phyloP scores from a whole-genome alignment of 2,329 filamentous ascomycete species.

The Penicillium sp. region DNA sequence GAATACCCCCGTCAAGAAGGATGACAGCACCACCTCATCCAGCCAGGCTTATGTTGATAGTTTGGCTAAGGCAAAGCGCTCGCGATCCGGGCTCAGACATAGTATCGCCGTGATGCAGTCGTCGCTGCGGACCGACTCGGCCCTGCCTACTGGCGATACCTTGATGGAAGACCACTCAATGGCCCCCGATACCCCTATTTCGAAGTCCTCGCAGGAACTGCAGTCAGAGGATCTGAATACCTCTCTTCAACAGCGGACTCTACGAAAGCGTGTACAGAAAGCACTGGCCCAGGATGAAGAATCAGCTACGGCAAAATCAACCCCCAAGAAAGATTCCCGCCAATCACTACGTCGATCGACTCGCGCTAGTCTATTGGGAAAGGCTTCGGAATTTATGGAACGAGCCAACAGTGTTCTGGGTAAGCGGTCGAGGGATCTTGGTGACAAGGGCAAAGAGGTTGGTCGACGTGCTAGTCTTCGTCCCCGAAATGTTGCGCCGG shows the following conservation, averaged over 20 bases:
- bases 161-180: constrained; percentile 26
- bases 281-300: constrained; percentile 28
- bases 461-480: constrained; percentile 57
- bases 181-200: constrained; percentile 36
- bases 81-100: constrained; percentile 39
- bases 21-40: constrained; percentile 19
- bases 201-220: constrained; percentile 35
- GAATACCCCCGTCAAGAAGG: constrained; percentile 24
- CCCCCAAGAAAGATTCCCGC: constrained; percentile 25
- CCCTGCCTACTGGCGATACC: constrained; percentile 18
- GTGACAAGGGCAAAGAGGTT: constrained; percentile 60
- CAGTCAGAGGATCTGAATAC: constrained; percentile 22
- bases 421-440: constrained; percentile 60
- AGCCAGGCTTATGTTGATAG: constrained; percentile 39
- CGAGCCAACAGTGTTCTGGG: constrained; percentile 55
- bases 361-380: constrained; percentile 44
- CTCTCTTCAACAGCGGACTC: constrained; percentile 30
- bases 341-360: constrained; percentile 43
- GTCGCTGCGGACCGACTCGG: constrained; percentile 28
- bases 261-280: constrained; percentile 34
- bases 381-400: constrained; percentile 47
- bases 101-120: constrained; percentile 45
- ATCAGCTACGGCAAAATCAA: constrained; percentile 22
- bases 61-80: constrained; percentile 34
- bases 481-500: constrained; percentile 42